Evolutionary conservation across 305 asterid species (phyloP).

Genomic region (Solanum hybrid): DNA sequence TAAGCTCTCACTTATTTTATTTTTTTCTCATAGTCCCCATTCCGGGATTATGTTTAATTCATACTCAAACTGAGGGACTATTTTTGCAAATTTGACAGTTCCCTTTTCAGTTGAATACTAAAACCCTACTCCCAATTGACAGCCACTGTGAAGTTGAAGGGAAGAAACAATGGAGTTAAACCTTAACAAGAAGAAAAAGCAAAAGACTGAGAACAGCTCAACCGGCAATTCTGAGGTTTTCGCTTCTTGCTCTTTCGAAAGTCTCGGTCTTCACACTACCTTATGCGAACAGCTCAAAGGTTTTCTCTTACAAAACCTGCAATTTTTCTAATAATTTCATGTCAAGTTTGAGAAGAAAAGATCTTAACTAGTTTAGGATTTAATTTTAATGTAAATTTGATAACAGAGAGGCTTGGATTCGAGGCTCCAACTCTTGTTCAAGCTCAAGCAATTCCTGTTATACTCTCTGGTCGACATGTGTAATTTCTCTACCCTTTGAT

Average conservation of each 20-base stretch:
- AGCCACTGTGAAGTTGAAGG: neutral
- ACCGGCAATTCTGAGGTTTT: slow-evolving; percentile 39
- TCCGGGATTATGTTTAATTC: neutral
- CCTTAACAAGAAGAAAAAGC: slow-evolving; percentile 8
- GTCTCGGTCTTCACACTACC: slow-evolving; percentile 74
- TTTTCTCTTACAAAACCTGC: neutral
- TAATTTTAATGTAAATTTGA: neutral
- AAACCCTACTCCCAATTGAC: neutral
- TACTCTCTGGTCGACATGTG: slow-evolving; percentile 82
- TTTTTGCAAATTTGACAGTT: neutral
- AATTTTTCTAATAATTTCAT: neutral
- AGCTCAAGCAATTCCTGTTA: slow-evolving; percentile 83
- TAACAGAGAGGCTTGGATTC: slow-evolving; percentile 72
- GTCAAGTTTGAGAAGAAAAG: neutral
- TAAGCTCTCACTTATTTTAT: neutral
- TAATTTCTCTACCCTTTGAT: slow-evolving; percentile 20
- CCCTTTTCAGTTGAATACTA: neutral
- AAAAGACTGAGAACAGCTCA: slow-evolving; percentile 10
- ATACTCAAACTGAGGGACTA: neutral
- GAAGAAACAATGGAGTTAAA: slow-evolving; percentile 3
- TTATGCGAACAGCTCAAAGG: slow-evolving; percentile 88
- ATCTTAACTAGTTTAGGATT: neutral
- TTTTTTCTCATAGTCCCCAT: neutral
- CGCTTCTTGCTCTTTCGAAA: slow-evolving; percentile 74
- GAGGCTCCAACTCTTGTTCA: slow-evolving; percentile 79